Conservation (phyloP, 2,329 filamentous ascomycete genomes). For the Paraconiothyrium sp. region DNA sequence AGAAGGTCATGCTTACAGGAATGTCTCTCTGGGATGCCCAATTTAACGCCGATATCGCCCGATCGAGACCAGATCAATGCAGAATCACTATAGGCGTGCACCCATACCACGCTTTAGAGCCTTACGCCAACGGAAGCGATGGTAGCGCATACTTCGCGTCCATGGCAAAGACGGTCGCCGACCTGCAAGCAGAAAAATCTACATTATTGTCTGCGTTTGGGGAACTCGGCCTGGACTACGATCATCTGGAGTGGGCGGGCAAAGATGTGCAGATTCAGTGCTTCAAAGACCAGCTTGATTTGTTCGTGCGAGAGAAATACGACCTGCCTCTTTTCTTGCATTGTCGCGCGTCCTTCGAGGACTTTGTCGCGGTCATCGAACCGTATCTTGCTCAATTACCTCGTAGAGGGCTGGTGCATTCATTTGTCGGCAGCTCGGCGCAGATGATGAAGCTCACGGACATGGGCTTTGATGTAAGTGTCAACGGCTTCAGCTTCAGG, state of each 20-base stretch:
- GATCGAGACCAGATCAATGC: conserved; percentile 40
- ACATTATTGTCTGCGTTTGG: conserved; percentile 57
- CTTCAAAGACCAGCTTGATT: conserved; percentile 55
- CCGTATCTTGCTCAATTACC: conserved; percentile 53
- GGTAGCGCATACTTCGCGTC: conserved; percentile 38
- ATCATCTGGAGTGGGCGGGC: conserved; percentile 55
- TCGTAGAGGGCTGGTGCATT: conserved; percentile 51
- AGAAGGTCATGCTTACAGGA: conserved; percentile 50
- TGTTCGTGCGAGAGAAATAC: conserved; percentile 45
- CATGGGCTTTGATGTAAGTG: conserved; percentile 56
- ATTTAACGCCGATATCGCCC: conserved; percentile 34
- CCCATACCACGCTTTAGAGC: conserved; percentile 60
- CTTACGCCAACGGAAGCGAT: conserved; percentile 41
- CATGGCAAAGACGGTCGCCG: conserved; percentile 33
- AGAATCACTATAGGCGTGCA: conserved; percentile 61
- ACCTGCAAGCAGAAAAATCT: conserved; percentile 25
- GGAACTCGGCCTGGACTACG: conserved; percentile 63
- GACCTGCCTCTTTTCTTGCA: conserved; percentile 55
- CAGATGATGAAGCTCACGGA: conserved; percentile 53
- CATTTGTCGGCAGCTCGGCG: conserved; percentile 50
- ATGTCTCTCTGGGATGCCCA: conserved; percentile 55
- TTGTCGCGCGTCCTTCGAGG: conserved; percentile 54
- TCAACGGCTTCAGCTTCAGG: conserved; percentile 62
- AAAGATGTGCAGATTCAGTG: conserved; percentile 54
- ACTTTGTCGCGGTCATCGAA: conserved; percentile 55